These are phyloP conservation scores for Penicillium sp. DNA, from an alignment of 2,329 filamentous ascomycete species.

Conservation along the genomic window DNA sequence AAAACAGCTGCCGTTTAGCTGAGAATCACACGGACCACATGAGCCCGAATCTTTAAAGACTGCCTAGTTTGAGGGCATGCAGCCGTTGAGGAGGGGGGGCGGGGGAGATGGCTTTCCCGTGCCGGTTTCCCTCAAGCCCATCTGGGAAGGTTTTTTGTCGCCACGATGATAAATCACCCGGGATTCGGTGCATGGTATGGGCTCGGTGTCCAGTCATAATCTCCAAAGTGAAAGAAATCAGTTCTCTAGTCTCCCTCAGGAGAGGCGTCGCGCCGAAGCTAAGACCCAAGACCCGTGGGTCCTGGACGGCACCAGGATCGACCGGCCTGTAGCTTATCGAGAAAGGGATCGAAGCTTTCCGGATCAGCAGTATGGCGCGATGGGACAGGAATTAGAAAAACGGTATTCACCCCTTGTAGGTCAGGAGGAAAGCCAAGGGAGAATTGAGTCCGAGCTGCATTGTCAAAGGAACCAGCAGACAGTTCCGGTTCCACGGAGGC, in stretches of 20 bases:
- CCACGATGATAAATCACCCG: constrained; percentile 22
- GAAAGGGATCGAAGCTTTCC: constrained; percentile 13
- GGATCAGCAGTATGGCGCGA: constrained; percentile 5
- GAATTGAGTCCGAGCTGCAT: constrained; percentile 8
- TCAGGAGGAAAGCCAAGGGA: constrained; percentile 4
- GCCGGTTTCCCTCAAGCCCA: constrained; percentile 3
- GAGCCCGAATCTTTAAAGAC: constrained; percentile 3
- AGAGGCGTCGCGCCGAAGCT: constrained; percentile 3
- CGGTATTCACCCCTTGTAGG: background rate
- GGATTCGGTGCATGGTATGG: background rate
- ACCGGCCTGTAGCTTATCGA: constrained; percentile 11
- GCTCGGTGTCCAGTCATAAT: constrained; percentile 2
- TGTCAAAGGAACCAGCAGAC: constrained; percentile 10
- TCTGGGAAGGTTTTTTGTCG: background rate
- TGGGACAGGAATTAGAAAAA: background rate
- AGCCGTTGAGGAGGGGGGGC: constrained; percentile 4
- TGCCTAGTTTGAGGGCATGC: constrained; percentile 6
- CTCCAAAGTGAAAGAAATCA: background rate
- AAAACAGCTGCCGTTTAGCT: constrained; percentile 2
- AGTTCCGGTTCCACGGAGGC: constrained; percentile 15
- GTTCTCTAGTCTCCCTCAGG: background rate
- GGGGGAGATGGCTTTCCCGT: constrained; percentile 4
- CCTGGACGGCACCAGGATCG: constrained; percentile 9
- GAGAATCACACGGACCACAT: constrained; percentile 18
- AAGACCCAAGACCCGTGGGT: constrained; percentile 3